Evolutionary conservation across 768 basidiomycete species (phyloP), one percentile per base, ranked within the genome.

Genomic region (Tylopilus sp.): DNA sequence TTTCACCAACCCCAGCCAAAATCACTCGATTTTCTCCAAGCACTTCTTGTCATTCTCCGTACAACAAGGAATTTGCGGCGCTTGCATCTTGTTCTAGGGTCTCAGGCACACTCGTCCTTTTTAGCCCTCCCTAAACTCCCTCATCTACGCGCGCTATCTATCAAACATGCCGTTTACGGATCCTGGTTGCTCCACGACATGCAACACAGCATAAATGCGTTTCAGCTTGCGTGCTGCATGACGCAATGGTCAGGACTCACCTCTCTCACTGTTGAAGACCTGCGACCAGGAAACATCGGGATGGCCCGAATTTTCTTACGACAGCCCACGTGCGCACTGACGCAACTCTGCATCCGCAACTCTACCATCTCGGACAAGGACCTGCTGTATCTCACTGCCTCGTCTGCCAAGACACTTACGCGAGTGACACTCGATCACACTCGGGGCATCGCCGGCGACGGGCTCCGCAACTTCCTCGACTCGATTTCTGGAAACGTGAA

Each of bases 281-380:
- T 50, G 17, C 2, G 1, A 17, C 44, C 37, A 21, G 28, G 26
- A 14, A n/a, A 17, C 22, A 36, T 22, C 7, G 30, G 31, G 11
- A 9, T 46, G 8, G 5, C n/a, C 3, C 45, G 19, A 4, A 3
- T 21, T 24, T n/a, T 36, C 22, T 22, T 53, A 14, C 47, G 9
- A 36, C 30, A 16, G 6, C 56, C 56, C 19, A 24, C 25, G 3
- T 57, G 57, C 30, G 21, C 50, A 2, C 31, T 58, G 34, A 25
- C 28, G 12, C 36, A 48, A 0, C 25, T 58, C 4, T 34, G 37
- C 14, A 19, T 58, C 22, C 19, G 30, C 14, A 0, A 21, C 5
- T n/a, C 37, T 16, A 0, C 29, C 14, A 21, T 58, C 10, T 37
- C 45, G 3, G 45, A 34, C 46, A 19, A 11, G 36, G 45, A 55